Evolutionary conservation across 768 basidiomycete genomes (phyloP).

Genomic region (Goffeauzyma gilvescens): DNA sequence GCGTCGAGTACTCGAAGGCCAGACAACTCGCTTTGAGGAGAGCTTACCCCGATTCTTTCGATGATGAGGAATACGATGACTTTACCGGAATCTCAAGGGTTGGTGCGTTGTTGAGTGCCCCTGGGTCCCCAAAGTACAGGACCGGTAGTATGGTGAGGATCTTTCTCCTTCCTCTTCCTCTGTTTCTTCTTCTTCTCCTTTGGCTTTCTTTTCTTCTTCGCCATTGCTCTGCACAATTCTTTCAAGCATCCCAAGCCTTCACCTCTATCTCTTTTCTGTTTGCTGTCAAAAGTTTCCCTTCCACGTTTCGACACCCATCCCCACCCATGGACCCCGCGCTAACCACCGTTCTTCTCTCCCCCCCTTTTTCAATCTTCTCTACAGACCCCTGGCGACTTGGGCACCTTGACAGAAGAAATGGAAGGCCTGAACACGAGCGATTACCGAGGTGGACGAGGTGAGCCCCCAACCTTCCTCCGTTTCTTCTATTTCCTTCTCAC

Average conservation of each 20-base stretch:
- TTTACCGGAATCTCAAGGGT: constrained; percentile 48
- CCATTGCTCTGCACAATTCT: too few relatives aligned
- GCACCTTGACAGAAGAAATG: constrained; percentile 46
- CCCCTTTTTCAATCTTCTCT: too few relatives aligned
- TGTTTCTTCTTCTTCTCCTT: background rate
- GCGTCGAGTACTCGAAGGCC: constrained; percentile 90
- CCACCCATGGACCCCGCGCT: too few relatives aligned
- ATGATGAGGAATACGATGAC: constrained; percentile 40
- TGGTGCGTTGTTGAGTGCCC: constrained; percentile 50
- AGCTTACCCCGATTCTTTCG: constrained; percentile 88
- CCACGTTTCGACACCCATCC: too few relatives aligned
- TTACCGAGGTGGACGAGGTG: constrained; percentile 40
- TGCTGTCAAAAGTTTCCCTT: too few relatives aligned
- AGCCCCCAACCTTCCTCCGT: constrained; percentile 52
- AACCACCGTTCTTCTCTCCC: too few relatives aligned
- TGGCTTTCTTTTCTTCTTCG: background rate
- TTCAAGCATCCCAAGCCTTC: too few relatives aligned
- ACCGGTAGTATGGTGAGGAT: constrained; percentile 63
- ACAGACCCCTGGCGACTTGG: constrained; percentile 25
- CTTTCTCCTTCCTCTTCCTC: constrained; percentile 38
- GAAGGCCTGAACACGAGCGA: constrained; percentile 50
- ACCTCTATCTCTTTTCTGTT: too few relatives aligned
- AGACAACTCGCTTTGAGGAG: constrained; percentile 74
- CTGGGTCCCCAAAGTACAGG: constrained; percentile 67
- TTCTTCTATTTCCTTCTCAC: constrained; percentile 40